Percentiles rank a stretch among this genome's conserved stretches.
Evolutionary conservation across 1,284 basidiomycete genomes (phyloP).

Genomic region (Papiliotrema fonsecae): DNA sequence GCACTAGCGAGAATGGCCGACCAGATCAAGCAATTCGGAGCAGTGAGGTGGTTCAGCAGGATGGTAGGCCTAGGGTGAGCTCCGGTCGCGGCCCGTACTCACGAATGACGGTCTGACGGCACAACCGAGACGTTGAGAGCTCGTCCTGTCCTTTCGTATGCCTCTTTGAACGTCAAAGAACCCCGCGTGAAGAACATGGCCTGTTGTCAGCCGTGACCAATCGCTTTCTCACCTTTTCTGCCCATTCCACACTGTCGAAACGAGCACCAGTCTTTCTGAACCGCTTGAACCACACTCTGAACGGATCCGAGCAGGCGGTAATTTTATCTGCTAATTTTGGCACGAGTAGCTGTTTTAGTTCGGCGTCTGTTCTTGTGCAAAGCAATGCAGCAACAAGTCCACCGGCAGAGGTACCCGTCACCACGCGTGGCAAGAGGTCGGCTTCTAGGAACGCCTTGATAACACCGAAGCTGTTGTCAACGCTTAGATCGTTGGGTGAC

Average conservation of each 20-base stretch:
- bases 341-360: conserved; percentile 70
- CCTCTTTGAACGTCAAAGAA: conserved; percentile 92
- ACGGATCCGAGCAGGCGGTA: conserved; percentile 83
- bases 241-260: conserved; percentile 89
- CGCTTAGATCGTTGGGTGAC: conserved; percentile 6
- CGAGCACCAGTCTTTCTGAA: conserved; percentile 84
- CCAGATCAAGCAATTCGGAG: conserved; percentile 73
- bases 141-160: conserved; percentile 85
- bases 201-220: conserved; percentile 46
- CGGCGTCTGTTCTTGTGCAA: conserved; percentile 85
- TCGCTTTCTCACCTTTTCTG: conserved; percentile 62
- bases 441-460: conserved; percentile 87
- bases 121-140: conserved; percentile 91
- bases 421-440: conserved; percentile 78
- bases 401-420: conserved; percentile 86
- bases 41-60: conserved; percentile 90
- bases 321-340: conserved; percentile 81
- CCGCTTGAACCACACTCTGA: conserved; percentile 71
- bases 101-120: conserved; percentile 89
- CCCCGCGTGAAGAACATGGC: conserved; percentile 85
- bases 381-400: conserved; percentile 74
- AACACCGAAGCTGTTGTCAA: conserved; percentile 71
- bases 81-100: conserved; percentile 47
- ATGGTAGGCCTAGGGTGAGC: conserved; percentile 69
- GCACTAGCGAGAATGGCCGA: conserved; percentile 50